These are phyloP conservation scores for Xylariaceae sp. DNA, from an alignment of 2,329 filamentous ascomycete genomes.

Conservation along the genomic window DNA sequence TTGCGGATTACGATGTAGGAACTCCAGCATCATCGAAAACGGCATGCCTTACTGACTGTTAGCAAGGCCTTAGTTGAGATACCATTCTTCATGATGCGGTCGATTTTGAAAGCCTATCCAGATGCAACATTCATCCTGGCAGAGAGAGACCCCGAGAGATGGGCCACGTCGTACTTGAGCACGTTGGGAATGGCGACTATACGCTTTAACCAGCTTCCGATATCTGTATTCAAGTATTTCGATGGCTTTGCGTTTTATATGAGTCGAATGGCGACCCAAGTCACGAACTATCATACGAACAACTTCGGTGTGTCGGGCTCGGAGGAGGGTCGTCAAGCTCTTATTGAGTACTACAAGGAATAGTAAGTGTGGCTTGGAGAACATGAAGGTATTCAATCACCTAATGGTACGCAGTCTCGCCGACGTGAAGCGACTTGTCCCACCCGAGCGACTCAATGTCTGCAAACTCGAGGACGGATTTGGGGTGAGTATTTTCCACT, in stretches of 20 bases:
- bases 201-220: constrained; percentile 22
- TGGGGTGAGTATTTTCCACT: constrained; percentile 7
- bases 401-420: constrained; percentile 23
- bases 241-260: constrained; percentile 21
- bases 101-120: constrained; percentile 32
- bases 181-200: constrained; percentile 22
- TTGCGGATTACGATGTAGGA: constrained; percentile 38
- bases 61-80: constrained; percentile 31
- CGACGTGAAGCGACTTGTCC: constrained; percentile 28
- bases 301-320: constrained; percentile 16
- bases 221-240: constrained; percentile 28
- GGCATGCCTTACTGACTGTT: not conserved
- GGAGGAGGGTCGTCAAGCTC: constrained; percentile 18
- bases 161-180: constrained; percentile 33
- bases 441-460: constrained; percentile 27
- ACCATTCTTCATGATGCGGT: constrained; percentile 33
- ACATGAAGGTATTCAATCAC: not conserved
- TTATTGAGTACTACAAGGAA: constrained; percentile 25
- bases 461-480: constrained; percentile 29
- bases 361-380: constrained; percentile 22
- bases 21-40: not conserved
- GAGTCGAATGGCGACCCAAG: not conserved
- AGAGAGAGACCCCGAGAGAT: constrained; percentile 35
- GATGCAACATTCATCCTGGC: constrained; percentile 37
- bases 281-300: constrained; percentile 19